Evolutionary conservation across 768 basidiomycete species (phyloP).

Genomic region (Leccinum subgranulosum): DNA sequence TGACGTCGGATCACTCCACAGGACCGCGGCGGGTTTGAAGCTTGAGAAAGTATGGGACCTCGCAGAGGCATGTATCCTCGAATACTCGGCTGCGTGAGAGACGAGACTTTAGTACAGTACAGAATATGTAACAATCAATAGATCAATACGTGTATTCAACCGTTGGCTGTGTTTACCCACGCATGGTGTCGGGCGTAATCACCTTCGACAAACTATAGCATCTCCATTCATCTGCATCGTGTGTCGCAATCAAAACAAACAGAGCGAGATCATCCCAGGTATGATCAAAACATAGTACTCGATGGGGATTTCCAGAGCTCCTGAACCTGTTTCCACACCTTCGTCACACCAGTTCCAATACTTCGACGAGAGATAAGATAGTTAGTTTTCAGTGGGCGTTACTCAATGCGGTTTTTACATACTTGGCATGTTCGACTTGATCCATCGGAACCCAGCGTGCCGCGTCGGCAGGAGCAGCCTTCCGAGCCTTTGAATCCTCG

Average conservation of each 20-base stretch:
- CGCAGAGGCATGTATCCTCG: constrained; percentile 23
- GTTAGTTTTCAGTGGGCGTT: neutral
- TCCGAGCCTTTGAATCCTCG: constrained; percentile 13
- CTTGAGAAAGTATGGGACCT: constrained; percentile 33
- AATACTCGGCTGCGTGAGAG: constrained; percentile 23
- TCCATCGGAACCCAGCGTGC: constrained; percentile 53
- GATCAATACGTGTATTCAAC: neutral
- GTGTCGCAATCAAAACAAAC: neutral
- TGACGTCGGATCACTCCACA: constrained; percentile 8
- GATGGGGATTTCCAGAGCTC: constrained; percentile 19
- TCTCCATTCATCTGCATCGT: neutral
- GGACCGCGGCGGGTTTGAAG: constrained; percentile 24
- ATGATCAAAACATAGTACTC: neutral
- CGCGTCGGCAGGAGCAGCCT: constrained; percentile 6
- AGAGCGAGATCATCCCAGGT: neutral
- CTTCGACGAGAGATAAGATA: constrained; percentile 33
- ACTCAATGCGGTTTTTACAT: constrained; percentile 28
- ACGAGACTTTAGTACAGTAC: no score
- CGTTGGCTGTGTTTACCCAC: constrained; percentile 17
- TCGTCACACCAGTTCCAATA: constrained; percentile 70
- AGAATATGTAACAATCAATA: neutral
- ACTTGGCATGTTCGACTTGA: constrained; percentile 62
- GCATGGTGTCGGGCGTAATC: neutral
- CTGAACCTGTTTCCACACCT: constrained; percentile 65
- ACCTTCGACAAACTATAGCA: neutral